Evolutionary conservation across 768 basidiomycete species (phyloP).

Genomic region (Leccinum subgranulosum): DNA sequence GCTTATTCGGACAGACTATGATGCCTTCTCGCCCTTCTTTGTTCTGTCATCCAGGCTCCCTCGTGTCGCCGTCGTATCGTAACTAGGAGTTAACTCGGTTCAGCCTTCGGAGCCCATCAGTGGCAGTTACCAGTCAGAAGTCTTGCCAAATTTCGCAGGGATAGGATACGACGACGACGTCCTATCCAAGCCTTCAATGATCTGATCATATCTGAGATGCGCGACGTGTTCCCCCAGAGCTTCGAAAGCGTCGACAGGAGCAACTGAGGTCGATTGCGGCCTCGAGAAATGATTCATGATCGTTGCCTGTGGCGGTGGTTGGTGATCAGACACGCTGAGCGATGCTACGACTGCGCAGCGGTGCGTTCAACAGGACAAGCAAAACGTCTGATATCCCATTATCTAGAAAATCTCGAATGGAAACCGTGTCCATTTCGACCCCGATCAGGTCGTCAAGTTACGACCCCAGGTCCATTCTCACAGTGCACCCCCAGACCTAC

Average conservation of each 20-base stretch:
- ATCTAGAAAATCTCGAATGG: not conserved
- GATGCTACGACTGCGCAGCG: not conserved
- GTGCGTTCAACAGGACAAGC: not conserved
- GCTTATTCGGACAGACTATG: not conserved
- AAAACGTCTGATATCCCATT: not conserved
- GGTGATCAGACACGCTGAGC: not conserved
- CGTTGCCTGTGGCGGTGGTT: conserved; percentile 17
- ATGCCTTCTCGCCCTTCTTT: not conserved
- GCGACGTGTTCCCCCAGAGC: not conserved
- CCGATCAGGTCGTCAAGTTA: conserved; percentile 3
- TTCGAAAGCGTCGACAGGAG: conserved; percentile 1
- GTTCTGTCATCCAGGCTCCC: not conserved
- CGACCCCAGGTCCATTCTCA: conserved; percentile 17
- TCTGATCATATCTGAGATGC: not conserved
- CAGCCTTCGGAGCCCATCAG: not conserved
- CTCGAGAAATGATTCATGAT: not conserved
- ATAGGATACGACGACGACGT: not conserved
- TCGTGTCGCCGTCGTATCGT: not conserved
- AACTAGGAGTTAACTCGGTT: not conserved
- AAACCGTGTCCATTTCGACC: conserved; percentile 1
- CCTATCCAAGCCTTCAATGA: not conserved
- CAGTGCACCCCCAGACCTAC: conserved; percentile 5
- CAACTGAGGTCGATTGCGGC: conserved; percentile 7
- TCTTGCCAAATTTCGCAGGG: not conserved
- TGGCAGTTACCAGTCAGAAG: not conserved